Percentiles rank a stretch among this genome's conserved stretches.
These are phyloP conservation scores for Debaryomyces sp. DNA, from an alignment of 1,139 yeast genomes.

Conservation along the genomic window DNA sequence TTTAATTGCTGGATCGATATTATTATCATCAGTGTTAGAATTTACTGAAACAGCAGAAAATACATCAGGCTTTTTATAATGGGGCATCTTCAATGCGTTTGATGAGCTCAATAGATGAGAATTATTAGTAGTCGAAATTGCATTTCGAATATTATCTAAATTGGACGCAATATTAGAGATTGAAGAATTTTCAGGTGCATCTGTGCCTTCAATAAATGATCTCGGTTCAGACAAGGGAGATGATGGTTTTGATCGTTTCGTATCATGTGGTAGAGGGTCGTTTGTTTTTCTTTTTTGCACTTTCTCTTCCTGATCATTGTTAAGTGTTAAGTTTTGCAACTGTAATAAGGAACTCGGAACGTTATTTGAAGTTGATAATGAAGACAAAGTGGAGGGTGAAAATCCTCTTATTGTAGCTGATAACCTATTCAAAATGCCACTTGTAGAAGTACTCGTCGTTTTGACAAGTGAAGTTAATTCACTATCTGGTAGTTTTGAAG, in stretches of 20 bases:
- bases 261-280: slow-evolving; percentile 3
- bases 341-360: slow-evolving; percentile 13
- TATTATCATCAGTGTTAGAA: background rate
- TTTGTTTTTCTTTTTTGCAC: slow-evolving; percentile 15
- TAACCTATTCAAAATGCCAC: slow-evolving; percentile 12
- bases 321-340: slow-evolving; percentile 8
- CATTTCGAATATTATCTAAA: slow-evolving; percentile 18
- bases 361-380: background rate
- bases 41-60: slow-evolving; percentile 6
- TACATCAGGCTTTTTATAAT: slow-evolving; percentile 36
- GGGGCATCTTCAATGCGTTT: slow-evolving; percentile 40
- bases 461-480: slow-evolving; percentile 14
- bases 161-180: slow-evolving; percentile 16
- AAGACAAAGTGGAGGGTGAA: slow-evolving; percentile 6
- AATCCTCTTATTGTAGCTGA: slow-evolving; percentile 12
- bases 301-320: slow-evolving; percentile 3
- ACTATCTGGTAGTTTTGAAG: slow-evolving; percentile 22
- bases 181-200: slow-evolving; percentile 11
- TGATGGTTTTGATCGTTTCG: slow-evolving; percentile 9
- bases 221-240: slow-evolving; percentile 5
- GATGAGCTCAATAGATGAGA: slow-evolving; percentile 20
- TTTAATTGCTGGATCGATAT: slow-evolving; percentile 8
- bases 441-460: slow-evolving; percentile 1
- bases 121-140: slow-evolving; percentile 13
- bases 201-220: background rate